Evolutionary conservation across 1,139 yeast species (phyloP).

Genomic region (Taphrina communis): DNA sequence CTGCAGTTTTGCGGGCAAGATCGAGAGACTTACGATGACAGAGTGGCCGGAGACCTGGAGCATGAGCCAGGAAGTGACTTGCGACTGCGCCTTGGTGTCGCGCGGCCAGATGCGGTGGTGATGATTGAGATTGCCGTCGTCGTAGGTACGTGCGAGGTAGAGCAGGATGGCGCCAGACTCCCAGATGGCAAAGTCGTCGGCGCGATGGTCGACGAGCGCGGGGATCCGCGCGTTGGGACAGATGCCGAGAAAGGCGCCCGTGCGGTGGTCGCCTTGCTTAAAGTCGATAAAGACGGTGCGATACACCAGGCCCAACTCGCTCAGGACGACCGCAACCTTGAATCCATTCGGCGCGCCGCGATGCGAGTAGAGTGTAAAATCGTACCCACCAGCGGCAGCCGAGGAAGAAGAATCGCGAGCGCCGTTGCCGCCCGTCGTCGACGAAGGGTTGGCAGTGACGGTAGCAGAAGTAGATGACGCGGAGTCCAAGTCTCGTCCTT

Average conservation of each 20-base stretch:
- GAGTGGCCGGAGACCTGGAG: constrained; percentile 31
- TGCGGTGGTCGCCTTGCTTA: constrained; percentile 52
- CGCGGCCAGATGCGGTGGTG: constrained; percentile 52
- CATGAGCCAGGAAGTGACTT: constrained; percentile 46
- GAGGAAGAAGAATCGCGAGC: no score
- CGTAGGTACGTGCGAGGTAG: constrained; percentile 63
- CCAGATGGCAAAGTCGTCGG: constrained; percentile 54
- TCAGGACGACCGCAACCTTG: constrained; percentile 73
- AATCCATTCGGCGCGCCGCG: constrained; percentile 46
- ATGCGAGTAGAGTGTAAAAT: constrained; percentile 45
- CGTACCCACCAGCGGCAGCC: constrained; percentile 3
- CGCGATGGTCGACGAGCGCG: constrained; percentile 58
- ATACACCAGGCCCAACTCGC: constrained; percentile 78
- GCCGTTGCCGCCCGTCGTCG: no score
- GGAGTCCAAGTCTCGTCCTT: constrained; percentile 8
- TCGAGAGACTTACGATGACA: constrained; percentile 2
- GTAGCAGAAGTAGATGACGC: neutral
- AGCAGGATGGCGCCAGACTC: constrained; percentile 67
- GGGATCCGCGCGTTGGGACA: constrained; percentile 72
- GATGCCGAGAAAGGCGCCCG: constrained; percentile 60
- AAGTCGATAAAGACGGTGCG: constrained; percentile 87
- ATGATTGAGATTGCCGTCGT: constrained; percentile 51
- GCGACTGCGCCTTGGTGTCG: constrained; percentile 45
- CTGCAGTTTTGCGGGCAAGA: neutral
- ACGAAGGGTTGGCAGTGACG: no score